Base-by-base conservation (phyloP, 2,329 filamentous ascomycete species). In the Exserohilum turcica region DNA sequence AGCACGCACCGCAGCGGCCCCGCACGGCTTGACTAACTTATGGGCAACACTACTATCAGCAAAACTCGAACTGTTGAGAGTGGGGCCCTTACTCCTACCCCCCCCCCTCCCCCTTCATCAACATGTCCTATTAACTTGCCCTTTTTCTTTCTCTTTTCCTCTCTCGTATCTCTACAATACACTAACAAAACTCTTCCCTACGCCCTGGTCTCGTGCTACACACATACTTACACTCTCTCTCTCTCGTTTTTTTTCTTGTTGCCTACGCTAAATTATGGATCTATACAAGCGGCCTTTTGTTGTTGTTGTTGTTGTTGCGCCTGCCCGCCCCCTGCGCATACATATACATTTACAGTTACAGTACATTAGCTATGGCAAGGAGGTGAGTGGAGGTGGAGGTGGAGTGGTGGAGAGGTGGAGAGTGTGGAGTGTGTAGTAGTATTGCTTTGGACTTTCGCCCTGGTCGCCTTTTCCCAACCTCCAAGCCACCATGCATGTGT, bases 61-160 rank as follows among this genome's bases (percentile, higher is more conserved):
- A 54, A 24, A 37, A 57, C 33, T 47, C 50, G 47, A 60, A 57
- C 43, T 63, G 60, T 63, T 63, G 60, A 61, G 58, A 59, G 60
- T 59, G 60, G 60, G 56, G 48, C 57, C 57, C 40, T 10, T 18
- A 16, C 39, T 37, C 19, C 24, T 42, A 37, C 40, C 24, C 28
- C 28, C 28, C 42, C 36, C 24, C 31, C 21, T 31, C 37, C 32
- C 18, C 29, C 43, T 28, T 44, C 38, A 39, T 16, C 48, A 48
- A 28, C 21, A 4, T 24, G n/a, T n/a, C n/a, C 33, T 36, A 44
- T 42, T 29, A 45, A 45, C 40, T 35, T 42, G 18, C 29, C 33
- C 27, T 43, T 12, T 39, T 48, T 37, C 21, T 48, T 18, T 3
- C 19, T 10, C 27, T 43, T 12, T 39, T 48, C 32, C 21, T 48